Conservation (phyloP, 345 rosid genomes). For the Dovyalis caffra region DNA sequence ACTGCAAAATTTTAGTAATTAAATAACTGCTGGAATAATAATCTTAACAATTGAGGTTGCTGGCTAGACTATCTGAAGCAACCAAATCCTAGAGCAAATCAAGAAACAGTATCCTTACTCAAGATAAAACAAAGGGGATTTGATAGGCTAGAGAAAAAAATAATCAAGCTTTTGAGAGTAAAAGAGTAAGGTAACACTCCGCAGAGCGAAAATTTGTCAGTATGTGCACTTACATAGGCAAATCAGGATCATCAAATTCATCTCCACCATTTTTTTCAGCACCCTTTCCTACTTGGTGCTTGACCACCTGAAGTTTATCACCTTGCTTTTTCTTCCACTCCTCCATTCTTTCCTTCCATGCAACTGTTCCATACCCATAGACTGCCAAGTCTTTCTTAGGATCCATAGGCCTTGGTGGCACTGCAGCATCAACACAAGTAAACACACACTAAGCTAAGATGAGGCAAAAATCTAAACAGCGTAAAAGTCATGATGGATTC, state of each 20-base stretch:
- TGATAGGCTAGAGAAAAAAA: background rate
- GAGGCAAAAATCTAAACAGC: background rate
- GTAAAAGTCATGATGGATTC: constrained; percentile 2
- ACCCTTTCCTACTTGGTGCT: constrained; percentile 48
- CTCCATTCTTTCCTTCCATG: constrained; percentile 93
- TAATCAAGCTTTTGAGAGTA: background rate
- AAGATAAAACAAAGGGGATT: background rate
- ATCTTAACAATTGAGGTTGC: background rate
- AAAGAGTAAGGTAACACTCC: background rate
- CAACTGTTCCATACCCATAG: constrained; percentile 89
- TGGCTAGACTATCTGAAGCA: background rate
- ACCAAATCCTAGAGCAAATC: background rate
- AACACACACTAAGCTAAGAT: constrained; percentile 3
- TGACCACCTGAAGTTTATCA: constrained; percentile 64
- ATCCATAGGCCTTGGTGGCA: constrained; percentile 78
- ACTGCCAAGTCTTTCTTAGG: constrained; percentile 82
- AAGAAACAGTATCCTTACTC: background rate
- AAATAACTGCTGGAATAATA: background rate
- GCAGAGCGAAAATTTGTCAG: background rate
- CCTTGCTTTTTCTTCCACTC: constrained; percentile 78
- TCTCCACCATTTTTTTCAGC: constrained; percentile 35
- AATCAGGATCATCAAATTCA: constrained; percentile 57
- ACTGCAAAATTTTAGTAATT: no score
- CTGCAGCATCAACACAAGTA: constrained; percentile 40
- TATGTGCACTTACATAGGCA: constrained; percentile 58